Evolutionary conservation across 129 eudicot species (phyloP).

Genomic region (Helichrysum umbraculigerum): DNA sequence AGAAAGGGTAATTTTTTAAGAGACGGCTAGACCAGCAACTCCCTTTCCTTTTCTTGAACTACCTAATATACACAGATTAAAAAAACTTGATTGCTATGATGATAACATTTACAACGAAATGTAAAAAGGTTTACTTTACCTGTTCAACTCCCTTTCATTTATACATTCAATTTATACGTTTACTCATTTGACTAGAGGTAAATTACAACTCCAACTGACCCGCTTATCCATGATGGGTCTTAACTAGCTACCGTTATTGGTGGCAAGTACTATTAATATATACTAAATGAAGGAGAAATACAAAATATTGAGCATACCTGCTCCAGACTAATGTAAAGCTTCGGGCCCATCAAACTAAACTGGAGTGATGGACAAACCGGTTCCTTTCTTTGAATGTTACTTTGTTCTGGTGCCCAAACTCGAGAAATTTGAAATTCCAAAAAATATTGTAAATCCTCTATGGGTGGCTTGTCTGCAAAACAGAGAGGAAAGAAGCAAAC

Average conservation of each 20-base stretch:
- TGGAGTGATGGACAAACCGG: constrained; percentile 87
- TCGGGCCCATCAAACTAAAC: constrained; percentile 96
- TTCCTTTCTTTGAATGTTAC: constrained; percentile 80
- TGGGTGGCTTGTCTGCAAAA: constrained; percentile 82
- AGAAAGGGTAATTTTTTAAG: neutral
- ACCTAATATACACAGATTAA: too few relatives aligned
- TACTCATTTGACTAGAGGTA: neutral
- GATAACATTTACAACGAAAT: neutral
- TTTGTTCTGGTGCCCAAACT: constrained; percentile 92
- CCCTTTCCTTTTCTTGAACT: too few relatives aligned
- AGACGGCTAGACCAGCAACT: too few relatives aligned
- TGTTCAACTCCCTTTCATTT: neutral
- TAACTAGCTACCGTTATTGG: too few relatives aligned
- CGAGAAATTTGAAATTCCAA: constrained; percentile 87
- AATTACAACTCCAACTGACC: neutral
- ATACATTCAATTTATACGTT: neutral
- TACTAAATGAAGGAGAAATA: neutral
- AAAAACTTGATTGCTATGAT: neutral
- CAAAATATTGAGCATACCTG: constrained; percentile 51
- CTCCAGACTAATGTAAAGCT: constrained; percentile 83
- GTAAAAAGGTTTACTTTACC: neutral
- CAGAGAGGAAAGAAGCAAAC: neutral
- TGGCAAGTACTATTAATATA: too few relatives aligned
- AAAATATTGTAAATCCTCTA: constrained; percentile 89
- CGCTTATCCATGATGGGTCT: neutral